Conservation (phyloP, 108 stramenopile genomes). For the Conticribra guillardii region DNA sequence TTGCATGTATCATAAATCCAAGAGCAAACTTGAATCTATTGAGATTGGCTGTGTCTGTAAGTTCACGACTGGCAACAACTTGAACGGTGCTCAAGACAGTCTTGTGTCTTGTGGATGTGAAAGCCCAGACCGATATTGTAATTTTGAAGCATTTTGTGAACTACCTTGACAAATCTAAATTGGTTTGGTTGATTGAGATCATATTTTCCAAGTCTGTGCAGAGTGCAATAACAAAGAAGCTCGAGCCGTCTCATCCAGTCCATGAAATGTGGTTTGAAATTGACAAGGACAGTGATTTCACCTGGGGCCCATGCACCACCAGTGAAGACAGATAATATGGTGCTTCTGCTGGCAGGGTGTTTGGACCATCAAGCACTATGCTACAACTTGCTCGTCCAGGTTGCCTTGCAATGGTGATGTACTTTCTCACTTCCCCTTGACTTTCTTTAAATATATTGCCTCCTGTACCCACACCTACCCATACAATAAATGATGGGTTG, state of each 20-base stretch:
- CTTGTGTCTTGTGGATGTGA: not conserved
- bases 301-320: not conserved
- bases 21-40: not conserved
- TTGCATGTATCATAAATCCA: not conserved
- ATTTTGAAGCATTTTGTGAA: not conserved
- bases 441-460: not conserved
- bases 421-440: not conserved
- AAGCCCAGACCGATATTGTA: not conserved
- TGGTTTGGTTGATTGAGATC: not conserved
- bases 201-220: not conserved
- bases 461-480: not conserved
- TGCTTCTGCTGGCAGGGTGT: not conserved
- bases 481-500: constrained; percentile 10
- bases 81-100: not conserved
- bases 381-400: constrained; percentile 3
- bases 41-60: not conserved
- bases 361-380: constrained; percentile 6
- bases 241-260: too few relatives aligned
- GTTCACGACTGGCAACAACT: not conserved
- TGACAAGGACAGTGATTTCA: not conserved
- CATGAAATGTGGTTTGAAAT: not conserved
- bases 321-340: not conserved
- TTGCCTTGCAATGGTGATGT: not conserved
- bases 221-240: not conserved
- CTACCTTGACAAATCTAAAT: not conserved